Conservation (phyloP, 2,329 filamentous ascomycete species). For the Pochonia chlamydosporia region DNA sequence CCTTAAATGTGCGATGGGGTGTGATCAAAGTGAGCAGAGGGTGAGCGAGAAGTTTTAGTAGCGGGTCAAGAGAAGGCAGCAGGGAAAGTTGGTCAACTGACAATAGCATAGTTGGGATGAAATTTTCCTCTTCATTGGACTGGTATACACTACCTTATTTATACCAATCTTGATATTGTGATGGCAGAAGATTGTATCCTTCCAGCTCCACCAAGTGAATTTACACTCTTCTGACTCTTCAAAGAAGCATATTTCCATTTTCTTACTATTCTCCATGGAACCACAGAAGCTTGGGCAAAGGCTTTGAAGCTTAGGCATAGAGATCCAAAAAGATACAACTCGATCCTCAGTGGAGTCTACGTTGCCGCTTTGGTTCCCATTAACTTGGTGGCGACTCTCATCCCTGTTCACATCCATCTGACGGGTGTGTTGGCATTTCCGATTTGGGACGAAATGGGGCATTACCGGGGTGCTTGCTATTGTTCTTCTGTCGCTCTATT, state of each 20-base stretch:
- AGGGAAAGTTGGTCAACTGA: not conserved
- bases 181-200: no score
- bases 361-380: not conserved
- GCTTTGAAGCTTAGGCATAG: not conserved
- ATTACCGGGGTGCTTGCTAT: no score
- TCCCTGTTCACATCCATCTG: no score
- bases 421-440: no score
- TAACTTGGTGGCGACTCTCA: no score
- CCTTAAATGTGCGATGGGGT: no score
- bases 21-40: not conserved
- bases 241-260: not conserved
- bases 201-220: not conserved
- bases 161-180: no score
- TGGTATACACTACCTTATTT: no score
- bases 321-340: not conserved
- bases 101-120: no score
- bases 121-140: no score
- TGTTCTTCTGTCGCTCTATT: no score
- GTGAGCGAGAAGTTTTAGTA: not conserved
- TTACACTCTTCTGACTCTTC: not conserved
- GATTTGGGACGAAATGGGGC: no score
- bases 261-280: not conserved
- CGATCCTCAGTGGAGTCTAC: conserved; percentile 15
- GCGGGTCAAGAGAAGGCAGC: not conserved
- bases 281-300: not conserved